Conservation (phyloP, 208 protist genomes). For the Leishmania lainsoni region DNA sequence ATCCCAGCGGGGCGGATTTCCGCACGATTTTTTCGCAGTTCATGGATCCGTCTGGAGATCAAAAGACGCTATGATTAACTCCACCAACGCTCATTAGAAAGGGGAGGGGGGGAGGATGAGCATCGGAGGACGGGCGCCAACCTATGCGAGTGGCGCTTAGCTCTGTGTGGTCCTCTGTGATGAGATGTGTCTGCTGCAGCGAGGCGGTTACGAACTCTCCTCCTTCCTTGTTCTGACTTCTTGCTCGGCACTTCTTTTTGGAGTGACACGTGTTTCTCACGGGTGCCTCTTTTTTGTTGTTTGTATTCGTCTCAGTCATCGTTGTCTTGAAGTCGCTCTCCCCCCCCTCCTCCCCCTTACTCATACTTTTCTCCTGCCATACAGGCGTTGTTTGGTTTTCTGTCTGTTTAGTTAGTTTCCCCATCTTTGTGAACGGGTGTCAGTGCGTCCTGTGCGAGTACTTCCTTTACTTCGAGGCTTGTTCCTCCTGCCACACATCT, state of each 20-base stretch:
- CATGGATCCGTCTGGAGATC: slow-evolving; percentile 5
- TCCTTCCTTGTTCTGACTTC: neutral
- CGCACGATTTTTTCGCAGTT: slow-evolving; percentile 59
- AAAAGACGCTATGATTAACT: neutral
- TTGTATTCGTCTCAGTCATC: neutral
- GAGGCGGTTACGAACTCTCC: neutral
- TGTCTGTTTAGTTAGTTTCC: neutral
- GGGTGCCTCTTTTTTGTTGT: neutral
- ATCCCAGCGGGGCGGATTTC: slow-evolving; percentile 39
- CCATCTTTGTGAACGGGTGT: neutral
- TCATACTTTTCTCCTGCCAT: neutral
- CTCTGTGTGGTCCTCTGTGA: neutral
- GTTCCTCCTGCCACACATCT: no score
- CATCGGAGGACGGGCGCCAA: neutral
- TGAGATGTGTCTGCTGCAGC: neutral
- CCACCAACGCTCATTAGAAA: neutral
- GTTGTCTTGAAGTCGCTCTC: neutral
- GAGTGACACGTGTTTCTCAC: neutral
- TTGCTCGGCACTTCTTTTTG: neutral
- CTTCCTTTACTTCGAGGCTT: neutral
- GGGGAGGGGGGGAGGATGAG: neutral
- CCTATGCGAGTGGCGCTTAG: neutral
- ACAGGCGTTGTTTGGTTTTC: neutral
- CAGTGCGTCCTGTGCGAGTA: neutral
- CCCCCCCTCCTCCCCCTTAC: neutral